Base-by-base conservation (phyloP, 2,329 filamentous ascomycete species). In the Cordyceps cicadae region DNA sequence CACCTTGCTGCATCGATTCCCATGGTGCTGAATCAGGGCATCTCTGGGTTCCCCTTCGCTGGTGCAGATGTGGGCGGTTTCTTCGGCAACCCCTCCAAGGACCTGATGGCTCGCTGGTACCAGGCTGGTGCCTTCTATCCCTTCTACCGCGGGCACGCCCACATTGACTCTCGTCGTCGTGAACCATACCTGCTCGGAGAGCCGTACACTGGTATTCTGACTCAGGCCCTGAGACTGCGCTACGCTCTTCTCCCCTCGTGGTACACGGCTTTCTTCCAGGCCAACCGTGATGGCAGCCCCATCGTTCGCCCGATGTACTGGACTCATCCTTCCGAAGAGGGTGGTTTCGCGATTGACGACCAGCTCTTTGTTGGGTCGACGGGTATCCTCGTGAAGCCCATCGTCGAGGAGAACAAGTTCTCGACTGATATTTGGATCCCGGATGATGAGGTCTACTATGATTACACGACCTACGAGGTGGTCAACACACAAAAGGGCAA, bases 11-110 rank as follows among this genome's bases (percentile, higher is more conserved):
- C 87, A 1, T 89, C 92, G 1, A 84, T 97, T 43, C 93, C 94
- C 26, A 99, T 99, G 94, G 80, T 96, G 26, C 79, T 99, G 46
- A 94, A 89, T 73, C 90, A 96, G 70, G 92, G 93, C 60, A 92
- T 99, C 66, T 86, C 91, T 1, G 94, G 94, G 8, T 97, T 89
- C 74, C 94, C 94, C 12, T 97, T 97, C 70, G 86, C 91, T 0
- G 94, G 94, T 60, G 94, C 94, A 57, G 94, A 99, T 75, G 92
- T 99, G 54, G 94, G 92, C 61, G 94, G 94, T 32, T 99, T 99
- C 81, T 99, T 99, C 69, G 93, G 94, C 60, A 97, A 99, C 75
- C 94, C 94, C 0, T 89, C 89, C 68, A 92, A 92, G 70, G 93
- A 99, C 63, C 83, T 99, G 24, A 82, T 96, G 67, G 89, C 90